Evolutionary conservation across 805 yeast genomes (phyloP), one percentile per base, ranked within the genome.

Genomic region (Nakazawaea ernobii): DNA sequence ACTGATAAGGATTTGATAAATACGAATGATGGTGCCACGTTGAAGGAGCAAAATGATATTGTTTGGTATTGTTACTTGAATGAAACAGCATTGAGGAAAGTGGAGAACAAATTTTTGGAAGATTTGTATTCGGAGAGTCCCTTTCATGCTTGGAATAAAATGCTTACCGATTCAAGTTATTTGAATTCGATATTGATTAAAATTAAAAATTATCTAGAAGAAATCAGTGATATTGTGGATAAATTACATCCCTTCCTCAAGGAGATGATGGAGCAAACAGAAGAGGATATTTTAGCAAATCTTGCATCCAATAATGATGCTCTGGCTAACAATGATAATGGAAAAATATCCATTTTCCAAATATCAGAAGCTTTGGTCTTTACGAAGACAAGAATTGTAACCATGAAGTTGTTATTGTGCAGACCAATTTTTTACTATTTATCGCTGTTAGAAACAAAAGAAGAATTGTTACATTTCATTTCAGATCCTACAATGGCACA

Each of bases 21-120:
- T 26, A 36, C 35, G 2, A 39, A 40, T 32, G 43, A 48, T 30
- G 46, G 53, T 6, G 54, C 52, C 28, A 57, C 50, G 35, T 64
- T 62, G 38, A 63, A 58, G 39, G 53, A 55, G 42, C 61, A 63
- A 27, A 42, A 47, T 32, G 46, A 47, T 26, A 47, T n/a, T 48
- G 57, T 68, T 20, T 69, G 73, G 74, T 67, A 66, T 52, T 68
- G 51, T 42, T 69, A 62, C 48, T 53, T 68, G 37, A 68, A 71
- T 0, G 74, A 69, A 49, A 59, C 66, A 6, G 74, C 74, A 0
- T 65, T 67, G 15, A 53, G 73, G 28, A 68, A 68, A 53, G 59
- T 68, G 15, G 74, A 68, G 48, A 69, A 69, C 53, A 56, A 51
- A 27, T 54, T 69, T 57, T 65, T 53, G 48, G 66, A 67, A 50